phyloP scores from a whole-genome alignment of 495 filamentous ascomycete genomes.

The Cryomyces minteri region DNA sequence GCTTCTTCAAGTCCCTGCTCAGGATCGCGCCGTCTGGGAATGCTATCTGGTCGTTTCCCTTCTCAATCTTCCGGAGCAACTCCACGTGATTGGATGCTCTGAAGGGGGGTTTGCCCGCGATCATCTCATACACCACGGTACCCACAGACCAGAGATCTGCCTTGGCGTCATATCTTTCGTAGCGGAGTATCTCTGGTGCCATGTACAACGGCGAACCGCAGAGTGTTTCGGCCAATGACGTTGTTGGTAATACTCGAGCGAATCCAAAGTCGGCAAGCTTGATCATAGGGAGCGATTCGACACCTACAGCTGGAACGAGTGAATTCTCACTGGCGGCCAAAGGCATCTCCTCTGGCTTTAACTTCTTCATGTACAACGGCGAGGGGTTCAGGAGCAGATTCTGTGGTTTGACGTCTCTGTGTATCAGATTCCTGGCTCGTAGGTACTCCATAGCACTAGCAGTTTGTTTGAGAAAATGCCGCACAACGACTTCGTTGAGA shows the following conservation, averaged over 20 bases:
- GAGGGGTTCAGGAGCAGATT: constrained; percentile 85
- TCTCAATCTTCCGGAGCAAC: constrained; percentile 77
- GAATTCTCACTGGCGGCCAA: constrained; percentile 54
- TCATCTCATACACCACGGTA: constrained; percentile 90
- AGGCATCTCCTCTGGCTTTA: constrained; percentile 30
- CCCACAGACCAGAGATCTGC: constrained; percentile 96
- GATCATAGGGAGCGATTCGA: constrained; percentile 81
- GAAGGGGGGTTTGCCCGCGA: constrained; percentile 78
- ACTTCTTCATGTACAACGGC: constrained; percentile 37
- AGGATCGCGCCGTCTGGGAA: constrained; percentile 57
- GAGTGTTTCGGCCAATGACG: constrained; percentile 82
- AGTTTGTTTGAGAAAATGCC: constrained; percentile 93
- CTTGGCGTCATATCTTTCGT: constrained; percentile 93
- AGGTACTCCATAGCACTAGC: constrained; percentile 83
- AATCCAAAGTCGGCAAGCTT: constrained; percentile 98
- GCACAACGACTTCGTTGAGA: constrained; percentile 79
- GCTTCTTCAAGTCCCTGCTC: constrained; percentile 60
- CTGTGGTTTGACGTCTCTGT: constrained; percentile 95
- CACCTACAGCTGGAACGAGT: constrained; percentile 57
- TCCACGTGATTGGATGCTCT: constrained; percentile 88
- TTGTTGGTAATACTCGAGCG: constrained; percentile 71
- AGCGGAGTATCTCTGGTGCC: constrained; percentile 93
- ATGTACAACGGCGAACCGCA: constrained; percentile 98
- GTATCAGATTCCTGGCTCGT: constrained; percentile 66
- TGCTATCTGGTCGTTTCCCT: constrained; percentile 59